Conservation (phyloP, 1,284 basidiomycete genomes). For the Malassezia pachydermatis region DNA sequence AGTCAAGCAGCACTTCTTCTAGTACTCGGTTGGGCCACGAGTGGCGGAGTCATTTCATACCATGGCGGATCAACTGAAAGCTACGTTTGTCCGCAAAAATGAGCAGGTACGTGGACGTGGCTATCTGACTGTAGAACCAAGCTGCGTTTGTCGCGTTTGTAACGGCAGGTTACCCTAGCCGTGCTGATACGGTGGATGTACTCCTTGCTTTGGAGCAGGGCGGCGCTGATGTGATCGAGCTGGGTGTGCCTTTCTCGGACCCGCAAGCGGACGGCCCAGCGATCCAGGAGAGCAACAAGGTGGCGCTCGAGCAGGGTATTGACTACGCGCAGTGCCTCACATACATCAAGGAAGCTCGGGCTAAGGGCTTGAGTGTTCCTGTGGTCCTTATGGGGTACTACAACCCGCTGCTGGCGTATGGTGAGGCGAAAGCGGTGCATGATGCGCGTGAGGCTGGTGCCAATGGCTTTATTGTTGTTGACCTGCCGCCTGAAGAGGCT, state of each 20-base stretch:
- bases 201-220: constrained; percentile 83
- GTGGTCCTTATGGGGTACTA: constrained; percentile 69
- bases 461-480: constrained; percentile 95
- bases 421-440: constrained; percentile 80
- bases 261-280: constrained; percentile 79
- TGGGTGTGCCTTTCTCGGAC: constrained; percentile 88
- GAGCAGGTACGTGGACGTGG: constrained; percentile 3
- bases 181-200: constrained; percentile 66
- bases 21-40: too few species aligned
- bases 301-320: constrained; percentile 39
- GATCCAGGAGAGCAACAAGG: constrained; percentile 74
- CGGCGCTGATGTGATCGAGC: constrained; percentile 87
- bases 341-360: constrained; percentile 68
- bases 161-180: constrained; percentile 44
- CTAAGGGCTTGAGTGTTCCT: constrained; percentile 69
- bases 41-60: too few species aligned
- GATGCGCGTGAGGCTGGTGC: constrained; percentile 81
- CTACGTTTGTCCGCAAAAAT: constrained; percentile 11
- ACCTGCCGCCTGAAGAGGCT: constrained; percentile 95
- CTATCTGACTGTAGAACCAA: constrained; percentile 37
- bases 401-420: constrained; percentile 88
- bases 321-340: constrained; percentile 52
- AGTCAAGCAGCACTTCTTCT: too few species aligned
- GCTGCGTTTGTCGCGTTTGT: constrained; percentile 45
- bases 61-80: constrained; percentile 13